Percentiles rank a stretch among this genome's conserved stretches.
These are phyloP conservation scores for Cryphonectria nitschkei DNA, from an alignment of 2,329 filamentous ascomycete genomes.

Conservation along the genomic window DNA sequence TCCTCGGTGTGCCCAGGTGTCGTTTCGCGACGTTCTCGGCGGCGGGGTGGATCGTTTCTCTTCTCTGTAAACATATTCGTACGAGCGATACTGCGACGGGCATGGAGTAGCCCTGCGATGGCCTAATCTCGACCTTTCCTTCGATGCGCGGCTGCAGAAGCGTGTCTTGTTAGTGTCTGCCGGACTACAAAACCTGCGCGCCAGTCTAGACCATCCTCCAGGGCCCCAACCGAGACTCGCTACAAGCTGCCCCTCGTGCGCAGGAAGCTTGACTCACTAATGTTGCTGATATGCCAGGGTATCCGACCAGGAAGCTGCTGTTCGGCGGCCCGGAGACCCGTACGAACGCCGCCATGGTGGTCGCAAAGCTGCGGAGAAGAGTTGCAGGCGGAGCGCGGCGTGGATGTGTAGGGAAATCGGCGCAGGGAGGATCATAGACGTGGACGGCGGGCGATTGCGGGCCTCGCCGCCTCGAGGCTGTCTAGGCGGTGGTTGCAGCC, in stretches of 20 bases:
- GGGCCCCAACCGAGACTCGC: not conserved
- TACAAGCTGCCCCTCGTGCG: constrained; percentile 18
- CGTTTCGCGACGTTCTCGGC: constrained; percentile 94
- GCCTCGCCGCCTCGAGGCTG: constrained; percentile 34
- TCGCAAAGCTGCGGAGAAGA: constrained; percentile 18
- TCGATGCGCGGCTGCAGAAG: constrained; percentile 83
- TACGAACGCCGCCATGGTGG: constrained; percentile 77
- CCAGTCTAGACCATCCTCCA: constrained; percentile 1
- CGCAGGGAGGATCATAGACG: constrained; percentile 34
- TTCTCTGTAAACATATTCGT: constrained; percentile 88
- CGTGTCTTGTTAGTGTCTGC: constrained; percentile 25
- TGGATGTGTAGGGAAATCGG: constrained; percentile 31
- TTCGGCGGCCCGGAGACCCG: constrained; percentile 97
- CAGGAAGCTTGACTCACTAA: constrained; percentile 66
- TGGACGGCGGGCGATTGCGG: constrained; percentile 29
- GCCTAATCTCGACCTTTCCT: constrained; percentile 95
- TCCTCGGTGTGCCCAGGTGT: constrained; percentile 84
- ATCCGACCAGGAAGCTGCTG: constrained; percentile 94
- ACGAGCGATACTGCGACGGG: constrained; percentile 91
- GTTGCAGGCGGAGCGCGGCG: constrained; percentile 19
- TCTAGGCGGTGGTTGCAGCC: constrained; percentile 21
- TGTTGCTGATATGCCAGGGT: constrained; percentile 96
- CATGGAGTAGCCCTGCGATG: constrained; percentile 80
- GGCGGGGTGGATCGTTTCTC: constrained; percentile 94
- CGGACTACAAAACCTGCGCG: constrained; percentile 25